Evolutionary conservation across 352 stramenopile species (phyloP), one percentile per base, ranked within the genome.

Genomic region (Pythium aphanidermatum): DNA sequence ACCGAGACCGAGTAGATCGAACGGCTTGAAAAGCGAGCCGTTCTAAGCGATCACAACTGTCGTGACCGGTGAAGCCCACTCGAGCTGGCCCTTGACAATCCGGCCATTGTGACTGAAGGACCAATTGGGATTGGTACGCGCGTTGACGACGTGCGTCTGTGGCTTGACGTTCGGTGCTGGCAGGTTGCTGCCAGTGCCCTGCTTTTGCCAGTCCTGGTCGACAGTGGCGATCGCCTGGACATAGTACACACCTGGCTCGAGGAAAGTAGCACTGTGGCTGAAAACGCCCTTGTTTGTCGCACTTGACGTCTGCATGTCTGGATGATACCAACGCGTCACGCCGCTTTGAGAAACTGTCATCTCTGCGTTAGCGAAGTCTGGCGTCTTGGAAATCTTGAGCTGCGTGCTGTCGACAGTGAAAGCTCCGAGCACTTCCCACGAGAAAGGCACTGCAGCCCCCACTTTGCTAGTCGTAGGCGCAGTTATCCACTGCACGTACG

Each of bases 401-500:
- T 70, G 66, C 0, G 77, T 86, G 20, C 23, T 68, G 58, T 83
- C 68, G n/a, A 89, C 71, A 1, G 62, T 74, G 49, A 83, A 74
- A 7, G 60, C 65, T 10, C 75, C 73, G 2, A 65, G 46, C 6
- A 85, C 66, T 27, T 88, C 75, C 75, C 75, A 88, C 28, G 55
- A 46, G 24, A 88, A 63, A 5, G 39, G 54, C 10, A 50, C 47
- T 2, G 59, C 39, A 6, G 50, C 38, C 0, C 51, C 45, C 0
- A 35, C 46, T 0, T 43, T 55, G 8, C 47, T 41, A 2, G 45
- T 65, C 14, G 34, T 38, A 5, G 68, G 64, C 14, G 46, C 47
- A 2, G 19, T 58, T 42, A 66, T 80, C 73, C 66, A 86, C 6
- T 61, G 23, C 14, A 97, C 57, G 57, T 98, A 98, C 1, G 93